phyloP scores from a whole-genome alignment of 164 flowering plant species.

The Annona squamosa region DNA sequence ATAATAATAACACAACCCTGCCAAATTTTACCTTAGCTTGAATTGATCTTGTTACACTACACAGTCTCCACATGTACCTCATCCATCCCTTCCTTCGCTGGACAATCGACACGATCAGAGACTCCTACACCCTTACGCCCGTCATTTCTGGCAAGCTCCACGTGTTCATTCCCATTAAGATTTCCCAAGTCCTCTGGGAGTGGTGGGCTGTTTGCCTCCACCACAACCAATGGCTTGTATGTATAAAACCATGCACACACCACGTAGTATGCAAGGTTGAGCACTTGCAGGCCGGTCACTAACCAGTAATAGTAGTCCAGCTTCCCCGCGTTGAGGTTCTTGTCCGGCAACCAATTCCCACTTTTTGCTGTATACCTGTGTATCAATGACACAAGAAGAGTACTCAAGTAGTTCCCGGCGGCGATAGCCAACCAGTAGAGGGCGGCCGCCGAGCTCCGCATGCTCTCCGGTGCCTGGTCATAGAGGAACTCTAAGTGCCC shows the following conservation, averaged over 20 bases:
- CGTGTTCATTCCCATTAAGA: constrained; percentile 9
- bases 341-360: constrained; percentile 54
- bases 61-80: background rate
- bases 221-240: constrained; percentile 43
- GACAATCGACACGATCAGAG: background rate
- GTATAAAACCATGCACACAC: constrained; percentile 46
- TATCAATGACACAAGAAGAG: constrained; percentile 41
- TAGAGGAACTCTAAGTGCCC: constrained; percentile 47
- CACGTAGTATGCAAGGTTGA: constrained; percentile 43
- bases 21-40: no score
- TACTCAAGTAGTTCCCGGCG: constrained; percentile 45
- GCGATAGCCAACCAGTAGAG: constrained; percentile 45
- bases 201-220: background rate
- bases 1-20: no score
- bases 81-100: background rate
- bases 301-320: constrained; percentile 58
- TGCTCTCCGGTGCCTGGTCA: constrained; percentile 54
- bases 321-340: constrained; percentile 54
- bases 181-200: background rate
- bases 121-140: background rate
- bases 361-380: constrained; percentile 40
- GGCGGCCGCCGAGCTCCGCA: constrained; percentile 47
- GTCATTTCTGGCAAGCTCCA: constrained; percentile 11
- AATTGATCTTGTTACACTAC: background rate
- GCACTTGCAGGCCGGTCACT: constrained; percentile 42